phyloP scores from a whole-genome alignment of 2,329 filamentous ascomycete species.

The Tympanopsis confertula region DNA sequence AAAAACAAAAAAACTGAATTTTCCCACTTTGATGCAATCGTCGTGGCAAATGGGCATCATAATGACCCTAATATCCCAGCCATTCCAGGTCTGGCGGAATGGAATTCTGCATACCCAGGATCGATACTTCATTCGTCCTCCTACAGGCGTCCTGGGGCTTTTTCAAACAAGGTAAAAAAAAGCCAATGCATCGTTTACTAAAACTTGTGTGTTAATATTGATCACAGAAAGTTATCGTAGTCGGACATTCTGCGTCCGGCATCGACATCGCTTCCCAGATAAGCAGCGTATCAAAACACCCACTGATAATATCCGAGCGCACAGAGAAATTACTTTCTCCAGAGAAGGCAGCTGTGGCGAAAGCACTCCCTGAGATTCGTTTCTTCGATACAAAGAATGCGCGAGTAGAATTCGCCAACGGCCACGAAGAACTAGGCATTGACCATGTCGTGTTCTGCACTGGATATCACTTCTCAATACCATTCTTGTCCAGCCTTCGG shows the following conservation, averaged over 20 bases:
- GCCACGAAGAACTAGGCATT: conserved; percentile 32
- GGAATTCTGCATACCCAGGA: conserved; percentile 23
- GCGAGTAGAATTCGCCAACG: conserved; percentile 42
- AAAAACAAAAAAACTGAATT: conserved; percentile 23
- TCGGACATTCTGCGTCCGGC: conserved; percentile 50
- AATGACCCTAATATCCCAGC: conserved; percentile 30
- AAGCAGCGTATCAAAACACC: conserved; percentile 24
- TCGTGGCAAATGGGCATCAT: conserved; percentile 35
- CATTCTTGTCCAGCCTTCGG: conserved; percentile 25
- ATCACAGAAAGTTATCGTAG: conserved; percentile 46
- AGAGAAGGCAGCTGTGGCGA: too few species aligned
- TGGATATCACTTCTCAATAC: conserved; percentile 50
- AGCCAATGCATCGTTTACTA: too few species aligned
- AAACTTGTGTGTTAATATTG: conserved; percentile 31
- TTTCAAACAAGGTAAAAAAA: too few species aligned
- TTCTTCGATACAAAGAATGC: too few species aligned
- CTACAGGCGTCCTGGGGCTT: too few species aligned
- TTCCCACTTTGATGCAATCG: conserved; percentile 38
- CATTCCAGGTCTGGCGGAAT: conserved; percentile 26
- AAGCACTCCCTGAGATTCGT: too few species aligned
- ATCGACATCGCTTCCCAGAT: conserved; percentile 48
- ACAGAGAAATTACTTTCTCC: conserved; percentile 31
- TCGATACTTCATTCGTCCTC: conserved; percentile 33
- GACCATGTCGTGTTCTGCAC: conserved; percentile 50
- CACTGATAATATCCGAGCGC: conserved; percentile 34